Percentiles rank a stretch among this genome's conserved stretches.
Evolutionary conservation across 2,329 filamentous ascomycete genomes (phyloP).

Genomic region (Penicillium sclerotiorum): DNA sequence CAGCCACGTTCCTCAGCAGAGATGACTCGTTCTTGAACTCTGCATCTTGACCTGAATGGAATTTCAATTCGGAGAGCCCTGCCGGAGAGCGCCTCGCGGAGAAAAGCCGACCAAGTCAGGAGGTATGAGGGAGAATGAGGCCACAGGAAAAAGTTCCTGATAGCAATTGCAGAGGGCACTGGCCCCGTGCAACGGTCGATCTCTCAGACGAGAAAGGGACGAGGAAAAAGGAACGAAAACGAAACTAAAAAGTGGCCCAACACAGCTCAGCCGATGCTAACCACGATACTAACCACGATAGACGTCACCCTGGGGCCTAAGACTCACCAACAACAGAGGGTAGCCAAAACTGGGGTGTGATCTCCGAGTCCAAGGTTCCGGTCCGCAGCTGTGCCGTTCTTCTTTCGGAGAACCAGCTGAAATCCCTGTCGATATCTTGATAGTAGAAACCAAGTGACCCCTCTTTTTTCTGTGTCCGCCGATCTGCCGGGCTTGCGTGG

Average conservation of each 20-base stretch:
- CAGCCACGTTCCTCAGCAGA: slow-evolving; percentile 44
- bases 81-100: slow-evolving; percentile 42
- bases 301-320: slow-evolving; percentile 26
- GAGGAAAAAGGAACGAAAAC: not conserved
- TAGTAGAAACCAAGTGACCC: slow-evolving; percentile 26
- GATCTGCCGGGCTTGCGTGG: slow-evolving; percentile 36
- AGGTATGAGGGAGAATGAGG: slow-evolving; percentile 5
- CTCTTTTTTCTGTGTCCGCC: slow-evolving; percentile 31
- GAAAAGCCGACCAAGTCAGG: slow-evolving; percentile 24
- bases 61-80: slow-evolving; percentile 45
- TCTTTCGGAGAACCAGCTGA: slow-evolving; percentile 23
- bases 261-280: too few species aligned
- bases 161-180: slow-evolving; percentile 28
- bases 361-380: slow-evolving; percentile 23
- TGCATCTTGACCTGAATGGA: slow-evolving; percentile 47
- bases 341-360: slow-evolving; percentile 17
- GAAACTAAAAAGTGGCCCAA: not conserved
- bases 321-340: too few species aligned
- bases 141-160: slow-evolving; percentile 16
- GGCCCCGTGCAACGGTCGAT: slow-evolving; percentile 24
- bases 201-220: not conserved
- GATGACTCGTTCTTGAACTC: slow-evolving; percentile 43
- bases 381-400: slow-evolving; percentile 18
- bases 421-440: slow-evolving; percentile 16
- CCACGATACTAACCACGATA: slow-evolving; percentile 22